Conservation (phyloP, 441 rosid genomes). For the Raphanus hybrid region DNA sequence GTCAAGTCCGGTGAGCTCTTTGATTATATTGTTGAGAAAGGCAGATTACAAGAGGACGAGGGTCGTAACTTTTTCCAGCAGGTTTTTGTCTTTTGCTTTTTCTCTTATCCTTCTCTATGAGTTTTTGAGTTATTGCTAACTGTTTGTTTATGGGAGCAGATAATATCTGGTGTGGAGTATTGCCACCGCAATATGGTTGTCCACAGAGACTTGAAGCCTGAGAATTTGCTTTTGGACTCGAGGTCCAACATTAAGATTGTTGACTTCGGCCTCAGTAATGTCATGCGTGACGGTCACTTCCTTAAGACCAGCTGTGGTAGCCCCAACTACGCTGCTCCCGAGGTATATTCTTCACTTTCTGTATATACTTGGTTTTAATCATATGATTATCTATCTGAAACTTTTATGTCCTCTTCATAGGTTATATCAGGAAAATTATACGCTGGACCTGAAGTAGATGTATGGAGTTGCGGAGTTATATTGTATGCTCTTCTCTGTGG, state of each 20-base stretch:
- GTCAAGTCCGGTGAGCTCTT: conserved; percentile 96
- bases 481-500: conserved; percentile 94
- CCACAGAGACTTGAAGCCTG: conserved; percentile 97
- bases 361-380: background rate
- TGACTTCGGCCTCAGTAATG: conserved; percentile 96
- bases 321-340: conserved; percentile 99
- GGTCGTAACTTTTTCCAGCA: conserved; percentile 97
- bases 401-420: conserved; percentile 40
- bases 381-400: conserved; percentile 15
- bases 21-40: conserved; percentile 96
- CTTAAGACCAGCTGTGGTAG: conserved; percentile 98
- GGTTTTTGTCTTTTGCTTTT: conserved; percentile 53
- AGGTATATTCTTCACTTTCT: conserved; percentile 54
- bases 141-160: conserved; percentile 47
- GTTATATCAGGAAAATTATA: conserved; percentile 93
- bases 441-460: conserved; percentile 98
- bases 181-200: conserved; percentile 98
- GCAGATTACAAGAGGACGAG: conserved; percentile 91
- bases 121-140: conserved; percentile 9
- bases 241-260: conserved; percentile 94
- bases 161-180: conserved; percentile 95
- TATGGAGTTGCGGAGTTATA: conserved; percentile 98
- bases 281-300: conserved; percentile 98
- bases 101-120: conserved; percentile 1
- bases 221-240: conserved; percentile 90